Percentiles rank a stretch among this genome's conserved stretches.
Conservation (phyloP, 495 filamentous ascomycete species). For the Aspergillus campestris region DNA sequence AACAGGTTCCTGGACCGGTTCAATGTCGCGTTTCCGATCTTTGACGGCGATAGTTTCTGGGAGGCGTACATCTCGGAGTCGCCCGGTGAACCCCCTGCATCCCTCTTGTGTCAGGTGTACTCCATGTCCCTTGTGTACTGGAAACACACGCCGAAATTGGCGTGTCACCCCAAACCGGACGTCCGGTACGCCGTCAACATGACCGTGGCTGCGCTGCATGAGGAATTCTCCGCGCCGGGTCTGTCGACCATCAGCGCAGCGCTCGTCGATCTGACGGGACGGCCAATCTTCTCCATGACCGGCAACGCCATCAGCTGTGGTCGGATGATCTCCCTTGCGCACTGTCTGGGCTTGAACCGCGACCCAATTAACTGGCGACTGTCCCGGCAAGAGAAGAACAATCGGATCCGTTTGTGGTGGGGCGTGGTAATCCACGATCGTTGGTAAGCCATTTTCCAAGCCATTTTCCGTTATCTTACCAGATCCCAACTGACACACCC, state of each 20-base stretch:
- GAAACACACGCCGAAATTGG: constrained; percentile 37
- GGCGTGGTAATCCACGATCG: constrained; percentile 46
- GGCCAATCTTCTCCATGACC: constrained; percentile 45
- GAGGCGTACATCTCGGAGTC: constrained; percentile 34
- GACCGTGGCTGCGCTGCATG: constrained; percentile 43
- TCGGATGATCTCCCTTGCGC: constrained; percentile 40
- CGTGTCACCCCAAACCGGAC: constrained; percentile 41
- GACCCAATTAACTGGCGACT: constrained; percentile 43
- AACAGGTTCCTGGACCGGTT: constrained; percentile 42
- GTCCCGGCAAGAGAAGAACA: constrained; percentile 37
- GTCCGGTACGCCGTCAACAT: constrained; percentile 44
- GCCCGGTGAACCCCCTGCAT: constrained; percentile 37
- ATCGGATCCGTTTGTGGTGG: constrained; percentile 45
- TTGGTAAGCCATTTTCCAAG: constrained; percentile 23
- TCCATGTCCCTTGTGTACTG: constrained; percentile 46
- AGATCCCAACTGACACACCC: background rate
- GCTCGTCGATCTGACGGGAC: constrained; percentile 40
- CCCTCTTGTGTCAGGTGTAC: constrained; percentile 45
- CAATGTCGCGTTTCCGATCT: constrained; percentile 45
- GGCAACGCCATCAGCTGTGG: constrained; percentile 45
- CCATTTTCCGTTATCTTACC: background rate
- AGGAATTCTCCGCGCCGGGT: constrained; percentile 43
- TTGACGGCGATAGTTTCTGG: constrained; percentile 43
- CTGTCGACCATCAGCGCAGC: constrained; percentile 42
- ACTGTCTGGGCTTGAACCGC: constrained; percentile 44